Evolutionary conservation across 345 rosid genomes (phyloP).

Genomic region (Physaria fendleri): DNA sequence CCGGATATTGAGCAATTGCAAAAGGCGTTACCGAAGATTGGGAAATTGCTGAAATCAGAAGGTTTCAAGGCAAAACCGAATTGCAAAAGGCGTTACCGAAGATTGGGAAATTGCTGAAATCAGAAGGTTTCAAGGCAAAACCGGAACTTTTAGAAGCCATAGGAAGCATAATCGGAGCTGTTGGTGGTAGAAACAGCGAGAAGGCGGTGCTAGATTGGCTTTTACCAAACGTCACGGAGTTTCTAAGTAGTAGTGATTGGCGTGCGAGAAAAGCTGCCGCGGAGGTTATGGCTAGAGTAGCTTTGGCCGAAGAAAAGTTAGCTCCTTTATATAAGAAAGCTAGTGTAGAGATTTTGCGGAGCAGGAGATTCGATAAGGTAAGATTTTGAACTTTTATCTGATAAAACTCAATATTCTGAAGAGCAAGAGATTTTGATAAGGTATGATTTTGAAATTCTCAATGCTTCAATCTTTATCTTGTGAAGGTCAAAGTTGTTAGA

Average conservation of each 20-base stretch:
- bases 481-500: no score
- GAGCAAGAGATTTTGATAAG: no score
- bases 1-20: constrained; percentile 55
- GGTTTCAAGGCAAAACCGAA: constrained; percentile 77
- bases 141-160: constrained; percentile 61
- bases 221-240: constrained; percentile 54
- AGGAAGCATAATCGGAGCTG: constrained; percentile 53
- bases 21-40: constrained; percentile 62
- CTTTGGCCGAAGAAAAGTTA: constrained; percentile 47
- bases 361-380: constrained; percentile 70
- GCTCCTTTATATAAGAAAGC: constrained; percentile 46
- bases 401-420: no score
- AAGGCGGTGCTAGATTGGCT: constrained; percentile 55
- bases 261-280: constrained; percentile 84
- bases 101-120: constrained; percentile 56
- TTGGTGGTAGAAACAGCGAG: constrained; percentile 44
- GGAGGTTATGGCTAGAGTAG: constrained; percentile 69
- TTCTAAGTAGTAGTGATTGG: constrained; percentile 75
- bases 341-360: constrained; percentile 47
- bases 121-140: constrained; percentile 72
- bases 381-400: no score
- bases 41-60: constrained; percentile 54
- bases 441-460: no score
- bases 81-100: no score
- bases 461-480: no score